Evolutionary conservation across 176 grass and related monocot genomes (phyloP).

Genomic region (Puya raimondii): DNA sequence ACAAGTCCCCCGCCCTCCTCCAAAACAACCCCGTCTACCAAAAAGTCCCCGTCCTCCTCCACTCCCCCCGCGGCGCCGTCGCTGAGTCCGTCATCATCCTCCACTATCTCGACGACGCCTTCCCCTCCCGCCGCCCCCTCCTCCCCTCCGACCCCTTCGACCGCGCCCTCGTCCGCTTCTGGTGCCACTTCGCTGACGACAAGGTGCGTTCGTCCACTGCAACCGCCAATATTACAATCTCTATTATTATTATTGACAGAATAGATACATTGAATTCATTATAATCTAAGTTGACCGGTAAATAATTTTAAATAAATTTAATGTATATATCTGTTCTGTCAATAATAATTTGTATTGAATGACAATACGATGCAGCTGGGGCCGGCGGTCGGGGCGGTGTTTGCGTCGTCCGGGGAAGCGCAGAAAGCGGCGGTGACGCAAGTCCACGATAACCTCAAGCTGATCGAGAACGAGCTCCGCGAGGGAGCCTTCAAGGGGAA

Average conservation of each 20-base stretch:
- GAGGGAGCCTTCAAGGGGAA: constrained; percentile 58
- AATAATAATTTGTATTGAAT: not conserved
- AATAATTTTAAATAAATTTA: not conserved
- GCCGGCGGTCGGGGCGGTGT: constrained; percentile 67
- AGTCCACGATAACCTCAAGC: constrained; percentile 60
- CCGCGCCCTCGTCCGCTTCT: constrained; percentile 52
- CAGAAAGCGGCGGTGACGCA: constrained; percentile 57
- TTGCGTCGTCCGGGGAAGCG: constrained; percentile 51
- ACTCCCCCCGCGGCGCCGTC: constrained; percentile 39
- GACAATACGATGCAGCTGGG: constrained; percentile 39
- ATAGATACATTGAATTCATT: not conserved
- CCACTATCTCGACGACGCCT: constrained; percentile 70
- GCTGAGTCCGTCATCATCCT: constrained; percentile 68
- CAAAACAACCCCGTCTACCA: constrained; percentile 68
- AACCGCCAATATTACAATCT: too few species aligned
- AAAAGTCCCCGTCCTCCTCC: constrained; percentile 82
- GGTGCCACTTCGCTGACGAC: constrained; percentile 85
- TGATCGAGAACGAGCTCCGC: constrained; percentile 61
- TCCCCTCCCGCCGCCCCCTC: constrained; percentile 26
- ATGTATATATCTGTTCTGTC: not conserved
- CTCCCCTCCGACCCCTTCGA: constrained; percentile 43
- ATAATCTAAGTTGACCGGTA: too few species aligned
- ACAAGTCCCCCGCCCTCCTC: constrained; percentile 52
- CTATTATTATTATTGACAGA: not conserved
- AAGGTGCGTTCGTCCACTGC: too few species aligned